Base-by-base conservation (phyloP, 208 protist genomes). In the Acanthamoeba quina region DNA sequence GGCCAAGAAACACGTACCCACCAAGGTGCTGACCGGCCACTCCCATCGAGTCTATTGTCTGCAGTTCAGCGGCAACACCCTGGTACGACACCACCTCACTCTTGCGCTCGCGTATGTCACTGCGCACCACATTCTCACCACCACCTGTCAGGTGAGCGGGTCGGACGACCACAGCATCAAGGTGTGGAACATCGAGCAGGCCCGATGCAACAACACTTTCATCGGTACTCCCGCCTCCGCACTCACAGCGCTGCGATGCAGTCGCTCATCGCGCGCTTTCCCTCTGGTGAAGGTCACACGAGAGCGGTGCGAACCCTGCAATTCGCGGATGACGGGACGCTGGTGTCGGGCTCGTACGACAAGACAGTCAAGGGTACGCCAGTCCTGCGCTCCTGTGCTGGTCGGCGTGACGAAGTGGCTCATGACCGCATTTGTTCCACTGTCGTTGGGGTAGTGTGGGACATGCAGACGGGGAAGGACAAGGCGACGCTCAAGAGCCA, bases 111-210 rank as follows among this genome's bases (percentile, higher is more conserved):
- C 62, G 21, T 13, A 0, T 37, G 37, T 37, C 37, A 37, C 37
- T 37, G 37, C 37, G 3, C 37, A 0, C 52, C 52, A 17, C 34
- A 90, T 19, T 0, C 10, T 52, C 10, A 5, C 26, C 56, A 19
- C 60, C 34, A 0, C 4, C 26, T 58, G 15, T 4, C 31, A 90
- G 83, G 58, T 72, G 17, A 90, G 83, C 41, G 83, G 83, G 3
- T 90, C 83, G 54, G 83, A 90, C 24, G 83, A 90, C 26, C 54
- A 90, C 83, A 90, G n/a, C 10, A 72, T 90, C 24, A 90, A 90
- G 62, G 15, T 52, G n/a, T 90, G 83, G 83, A 52, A 90, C 83
- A 44, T 90, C 13, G 83, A 90, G 41, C 15, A 90, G 31, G 5
- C 29, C 1, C 83, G 62, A 49, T 90, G 83, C 62, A 47, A 1